Base-by-base conservation (phyloP, 1,284 basidiomycete genomes). In the Pholiota adiposa region DNA sequence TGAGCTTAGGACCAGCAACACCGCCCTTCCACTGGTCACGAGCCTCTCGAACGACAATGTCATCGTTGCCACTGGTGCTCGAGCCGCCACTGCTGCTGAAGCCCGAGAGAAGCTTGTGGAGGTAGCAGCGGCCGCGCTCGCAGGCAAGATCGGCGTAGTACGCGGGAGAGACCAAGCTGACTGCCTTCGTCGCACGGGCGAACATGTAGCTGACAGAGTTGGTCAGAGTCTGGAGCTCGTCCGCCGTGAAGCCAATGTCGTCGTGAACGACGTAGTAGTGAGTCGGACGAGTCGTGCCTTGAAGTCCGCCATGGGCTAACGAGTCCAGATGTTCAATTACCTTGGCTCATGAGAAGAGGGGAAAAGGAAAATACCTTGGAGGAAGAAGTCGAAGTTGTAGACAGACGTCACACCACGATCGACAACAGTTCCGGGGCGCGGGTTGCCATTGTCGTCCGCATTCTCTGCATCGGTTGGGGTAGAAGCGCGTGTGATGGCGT, bases 401-500 rank as follows among this genome's bases (percentile, higher is more conserved):
- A 89, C 81, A 0, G 86, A 80, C 0, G 89, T 91, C 19, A 90
- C 80, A 14, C 83, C 84, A 9, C 81, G 78, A 64, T 93, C 90
- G 53, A 92, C 90, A 19, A 92, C 87, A 9, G 90, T 92, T 6
- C 90, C 90, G 4, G 90, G 82, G 52, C 79, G 81, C 1, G 89
- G 87, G 62, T 93, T 93, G 0, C 88, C 88, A 55, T 89, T 82
- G 1, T 65, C 51, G 56, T 87, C 88, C 0, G 84, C 88, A 40
- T 83, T 73, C 9, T 67, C 68, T 1, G 70, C 70, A 34, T 83
- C 79, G 3, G 85, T 87, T 3, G 92, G n/a, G 90, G 70, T 85
- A 93, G 77, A 94, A 93, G 12, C 92, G 86, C 9, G 92, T 92
- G 70, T 94, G 90, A 65, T 94, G 93, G 1, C 92, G 84, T 74